These are phyloP conservation scores for Teunomyces pallodes DNA, from an alignment of 805 yeast species.

Conservation along the genomic window DNA sequence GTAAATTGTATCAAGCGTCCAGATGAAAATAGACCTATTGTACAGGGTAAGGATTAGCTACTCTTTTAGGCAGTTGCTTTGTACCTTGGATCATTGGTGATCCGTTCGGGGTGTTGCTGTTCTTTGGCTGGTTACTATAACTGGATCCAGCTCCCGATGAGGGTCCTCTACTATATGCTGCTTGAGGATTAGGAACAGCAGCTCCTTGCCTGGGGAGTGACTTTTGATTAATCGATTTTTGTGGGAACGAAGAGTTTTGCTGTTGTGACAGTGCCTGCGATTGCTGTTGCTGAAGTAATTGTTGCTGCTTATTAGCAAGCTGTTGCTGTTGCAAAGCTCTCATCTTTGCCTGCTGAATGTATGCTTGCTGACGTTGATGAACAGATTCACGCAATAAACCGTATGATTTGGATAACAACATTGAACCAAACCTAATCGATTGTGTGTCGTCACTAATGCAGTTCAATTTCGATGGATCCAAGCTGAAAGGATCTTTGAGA, in stretches of 20 bases:
- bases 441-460: slow-evolving; percentile 85
- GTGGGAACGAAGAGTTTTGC: slow-evolving; percentile 1
- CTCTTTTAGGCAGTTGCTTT: slow-evolving; percentile 3
- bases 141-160: not conserved
- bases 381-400: slow-evolving; percentile 76
- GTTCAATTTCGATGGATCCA: slow-evolving; percentile 81
- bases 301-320: slow-evolving; percentile 13
- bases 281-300: not conserved
- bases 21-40: slow-evolving; percentile 1
- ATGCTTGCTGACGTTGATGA: slow-evolving; percentile 56
- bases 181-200: not conserved
- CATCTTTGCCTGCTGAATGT: slow-evolving; percentile 49
- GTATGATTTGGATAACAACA: slow-evolving; percentile 83
- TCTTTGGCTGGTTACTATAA: not conserved
- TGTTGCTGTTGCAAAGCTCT: slow-evolving; percentile 43
- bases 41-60: slow-evolving; percentile 3
- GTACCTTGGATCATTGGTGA: slow-evolving; percentile 1
- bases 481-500: slow-evolving; percentile 49
- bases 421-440: slow-evolving; percentile 85
- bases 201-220: not conserved
- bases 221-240: not conserved
- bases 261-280: slow-evolving; percentile 2
- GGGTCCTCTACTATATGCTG: slow-evolving; percentile 1
- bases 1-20: slow-evolving; percentile 1
- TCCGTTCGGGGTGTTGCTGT: not conserved